Base-by-base conservation (phyloP, 116 monocot genomes). In the Trichopus zeylanicus region DNA sequence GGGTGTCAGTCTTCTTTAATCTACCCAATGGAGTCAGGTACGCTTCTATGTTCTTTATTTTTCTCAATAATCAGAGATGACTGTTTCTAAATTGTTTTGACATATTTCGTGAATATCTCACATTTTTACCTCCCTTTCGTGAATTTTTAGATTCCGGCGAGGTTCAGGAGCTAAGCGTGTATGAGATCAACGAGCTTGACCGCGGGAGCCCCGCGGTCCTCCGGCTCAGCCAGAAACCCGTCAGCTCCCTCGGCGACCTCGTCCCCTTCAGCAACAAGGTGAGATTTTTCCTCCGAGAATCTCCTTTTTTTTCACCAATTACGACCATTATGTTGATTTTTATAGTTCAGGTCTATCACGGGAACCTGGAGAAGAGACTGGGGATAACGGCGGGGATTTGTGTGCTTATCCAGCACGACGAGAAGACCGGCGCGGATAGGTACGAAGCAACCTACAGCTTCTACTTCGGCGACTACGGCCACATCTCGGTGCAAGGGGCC, bases 161-260 rank as follows among this genome's bases (percentile, higher is more conserved):
- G 25, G 77, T 70, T 5, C 82, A 82, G 55, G 73, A 82, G 62
- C 49, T 82, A 18, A 31, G 20, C n/a, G 77, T 82, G 10, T 82
- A 82, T n/a, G 82, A 82, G 61, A 68, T 82, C 51, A 82, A 82
- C 59, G 82, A 82, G 73, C 8, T 65, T 6, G 82, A 82, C 35
- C 73, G 82, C 15, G 53, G 47, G 10, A 82, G 82, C 69, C 77
- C 82, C 1, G 77, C 63, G 13, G 62, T 63, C 55, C 77, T 82
- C 34, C 65, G 38, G 7, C 69, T 77, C 18, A 81, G 81, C 69
- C 56, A 77, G 53, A 60, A 77, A 31, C 48, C 47, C 1, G 48
- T 49, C 57, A 75, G 64, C 23, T 57, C 66, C 7, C 67, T 82
- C n/a, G 78, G 78, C 39, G 82, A 82, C 55, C 63, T 77, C n/a